These are phyloP conservation scores for Rhexocercosporidium sp. DNA, from an alignment of 2,329 filamentous ascomycete genomes.

Conservation along the genomic window DNA sequence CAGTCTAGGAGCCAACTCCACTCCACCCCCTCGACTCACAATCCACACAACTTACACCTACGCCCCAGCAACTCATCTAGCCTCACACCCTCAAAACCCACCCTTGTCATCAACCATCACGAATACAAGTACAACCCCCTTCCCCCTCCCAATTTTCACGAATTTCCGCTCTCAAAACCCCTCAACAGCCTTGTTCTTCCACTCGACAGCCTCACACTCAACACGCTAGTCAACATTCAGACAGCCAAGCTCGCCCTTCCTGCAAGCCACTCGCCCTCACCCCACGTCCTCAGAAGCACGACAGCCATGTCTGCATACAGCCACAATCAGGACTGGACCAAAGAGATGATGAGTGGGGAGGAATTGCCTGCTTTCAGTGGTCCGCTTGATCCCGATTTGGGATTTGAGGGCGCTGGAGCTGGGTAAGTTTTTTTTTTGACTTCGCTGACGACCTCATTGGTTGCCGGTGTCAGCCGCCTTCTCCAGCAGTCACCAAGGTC, in stretches of 20 bases:
- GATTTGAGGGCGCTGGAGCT: constrained; percentile 13
- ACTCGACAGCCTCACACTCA: not conserved
- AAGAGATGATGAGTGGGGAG: not conserved
- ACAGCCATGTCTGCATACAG: not conserved
- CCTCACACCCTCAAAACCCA: not conserved
- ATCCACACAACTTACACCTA: not conserved
- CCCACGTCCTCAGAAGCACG: constrained; percentile 9
- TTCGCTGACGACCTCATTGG: not conserved
- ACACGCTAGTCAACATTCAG: not conserved
- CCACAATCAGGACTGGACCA: constrained; percentile 8
- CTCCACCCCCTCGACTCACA: not conserved
- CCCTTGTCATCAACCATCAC: not conserved
- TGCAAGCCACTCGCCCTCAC: constrained; percentile 10
- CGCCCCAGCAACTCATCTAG: not conserved
- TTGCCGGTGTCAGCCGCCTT: not conserved
- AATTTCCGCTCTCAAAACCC: not conserved
- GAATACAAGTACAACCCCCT: not conserved
- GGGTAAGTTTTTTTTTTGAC: constrained; percentile 21
- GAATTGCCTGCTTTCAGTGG: not conserved
- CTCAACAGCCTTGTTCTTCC: not conserved
- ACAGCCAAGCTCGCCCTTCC: constrained; percentile 1
- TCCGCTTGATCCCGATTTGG: not conserved
- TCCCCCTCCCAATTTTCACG: not conserved
- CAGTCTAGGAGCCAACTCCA: too few relatives aligned
- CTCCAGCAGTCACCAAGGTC: not conserved